Evolutionary conservation across 1,284 basidiomycete genomes (phyloP).

Genomic region (Melampsora abietis-canadensis): DNA sequence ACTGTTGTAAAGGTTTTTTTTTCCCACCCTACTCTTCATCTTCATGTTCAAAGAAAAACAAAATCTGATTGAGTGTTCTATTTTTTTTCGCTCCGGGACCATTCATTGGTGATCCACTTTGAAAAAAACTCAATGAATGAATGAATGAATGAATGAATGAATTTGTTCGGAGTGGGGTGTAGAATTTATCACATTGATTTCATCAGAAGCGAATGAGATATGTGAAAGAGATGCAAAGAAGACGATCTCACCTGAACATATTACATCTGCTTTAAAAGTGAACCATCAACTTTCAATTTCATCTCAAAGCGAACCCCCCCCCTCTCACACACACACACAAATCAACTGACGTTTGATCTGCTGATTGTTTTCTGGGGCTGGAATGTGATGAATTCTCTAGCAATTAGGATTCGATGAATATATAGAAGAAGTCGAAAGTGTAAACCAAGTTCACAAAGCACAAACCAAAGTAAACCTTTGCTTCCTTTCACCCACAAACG

Average conservation of each 20-base stretch:
- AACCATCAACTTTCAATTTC: not conserved
- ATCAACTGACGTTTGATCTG: constrained; percentile 18
- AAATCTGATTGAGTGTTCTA: too few relatives aligned
- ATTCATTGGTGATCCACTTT: too few relatives aligned
- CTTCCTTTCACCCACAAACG: not conserved
- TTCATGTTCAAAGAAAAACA: too few relatives aligned
- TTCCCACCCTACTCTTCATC: too few relatives aligned
- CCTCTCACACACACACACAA: not conserved
- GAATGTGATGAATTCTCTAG: constrained; percentile 54
- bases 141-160: too few relatives aligned
- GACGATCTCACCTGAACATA: constrained; percentile 97
- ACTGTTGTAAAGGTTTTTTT: constrained; percentile 86
- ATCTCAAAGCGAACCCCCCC: too few relatives aligned
- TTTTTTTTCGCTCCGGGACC: too few relatives aligned
- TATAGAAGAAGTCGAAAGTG: constrained; percentile 81
- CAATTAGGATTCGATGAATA: constrained; percentile 85
- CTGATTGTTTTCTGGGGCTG: not conserved
- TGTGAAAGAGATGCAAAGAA: constrained; percentile 99
- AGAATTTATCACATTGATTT: constrained; percentile 98
- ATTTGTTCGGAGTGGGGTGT: not conserved
- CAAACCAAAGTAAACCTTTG: constrained; percentile 67
- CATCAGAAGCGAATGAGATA: constrained; percentile 94
- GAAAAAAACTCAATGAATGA: too few relatives aligned
- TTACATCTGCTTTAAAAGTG: constrained; percentile 84
- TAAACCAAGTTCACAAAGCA: constrained; percentile 90